phyloP scores from a whole-genome alignment of 208 protist species.

The Leishmania gerbilli region DNA sequence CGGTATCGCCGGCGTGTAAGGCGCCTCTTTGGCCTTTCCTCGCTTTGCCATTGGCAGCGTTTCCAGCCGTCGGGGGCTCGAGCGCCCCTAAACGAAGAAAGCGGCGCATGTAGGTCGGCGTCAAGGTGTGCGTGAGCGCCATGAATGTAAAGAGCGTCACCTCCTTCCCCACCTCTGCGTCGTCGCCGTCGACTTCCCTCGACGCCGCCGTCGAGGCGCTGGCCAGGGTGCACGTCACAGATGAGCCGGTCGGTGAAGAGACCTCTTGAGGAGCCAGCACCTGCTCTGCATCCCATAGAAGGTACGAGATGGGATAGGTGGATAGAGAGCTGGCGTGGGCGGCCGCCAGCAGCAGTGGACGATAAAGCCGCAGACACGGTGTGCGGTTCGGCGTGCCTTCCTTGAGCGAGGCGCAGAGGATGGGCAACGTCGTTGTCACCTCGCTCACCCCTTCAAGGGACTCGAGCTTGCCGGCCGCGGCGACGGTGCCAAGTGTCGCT shows the following conservation, averaged over 20 bases:
- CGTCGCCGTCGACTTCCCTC: not conserved
- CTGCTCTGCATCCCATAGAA: slow-evolving; percentile 40
- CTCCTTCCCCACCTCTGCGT: slow-evolving; percentile 23
- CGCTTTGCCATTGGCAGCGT: not conserved
- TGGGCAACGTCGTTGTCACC: slow-evolving; percentile 67
- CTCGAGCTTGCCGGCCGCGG: slow-evolving; percentile 24
- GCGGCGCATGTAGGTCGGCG: slow-evolving; percentile 36
- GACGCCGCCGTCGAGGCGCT: not conserved
- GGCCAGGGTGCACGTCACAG: not conserved
- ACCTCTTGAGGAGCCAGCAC: slow-evolving; percentile 21
- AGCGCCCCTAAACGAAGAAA: slow-evolving; percentile 45
- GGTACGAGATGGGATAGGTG: slow-evolving; percentile 61
- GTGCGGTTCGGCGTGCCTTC: slow-evolving; percentile 43
- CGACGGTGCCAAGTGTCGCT: slow-evolving; percentile 4
- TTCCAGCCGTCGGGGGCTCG: not conserved
- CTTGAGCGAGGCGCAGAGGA: slow-evolving; percentile 68
- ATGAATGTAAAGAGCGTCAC: slow-evolving; percentile 55
- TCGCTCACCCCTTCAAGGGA: slow-evolving; percentile 31
- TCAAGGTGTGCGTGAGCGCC: slow-evolving; percentile 40
- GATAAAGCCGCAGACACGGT: slow-evolving; percentile 57
- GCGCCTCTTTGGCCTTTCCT: not conserved
- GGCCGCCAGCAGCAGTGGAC: slow-evolving; percentile 40
- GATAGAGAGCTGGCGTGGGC: slow-evolving; percentile 39
- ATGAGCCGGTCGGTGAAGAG: not conserved
- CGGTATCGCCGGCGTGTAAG: not conserved